Conservation (phyloP, 2,329 filamentous ascomycete genomes). For the Simplicillium aogashimaense region DNA sequence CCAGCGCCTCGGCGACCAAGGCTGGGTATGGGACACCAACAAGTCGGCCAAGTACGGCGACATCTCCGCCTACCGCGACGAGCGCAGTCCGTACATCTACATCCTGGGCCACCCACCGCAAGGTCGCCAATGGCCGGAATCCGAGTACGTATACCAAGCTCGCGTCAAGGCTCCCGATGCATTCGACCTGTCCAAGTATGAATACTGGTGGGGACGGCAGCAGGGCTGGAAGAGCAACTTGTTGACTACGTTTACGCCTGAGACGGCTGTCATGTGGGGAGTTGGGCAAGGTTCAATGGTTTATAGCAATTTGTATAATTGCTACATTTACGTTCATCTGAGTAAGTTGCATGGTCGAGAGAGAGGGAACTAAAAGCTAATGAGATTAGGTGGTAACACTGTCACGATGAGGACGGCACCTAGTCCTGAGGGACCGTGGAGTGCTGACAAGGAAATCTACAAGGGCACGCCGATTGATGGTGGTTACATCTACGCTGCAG, state of each 20-base stretch:
- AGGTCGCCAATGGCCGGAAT: constrained; percentile 13
- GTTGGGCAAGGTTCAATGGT: constrained; percentile 26
- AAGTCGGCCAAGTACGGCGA: constrained; percentile 25
- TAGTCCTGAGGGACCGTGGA: constrained; percentile 25
- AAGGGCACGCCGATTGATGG: constrained; percentile 20
- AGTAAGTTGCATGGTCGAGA: too few relatives aligned
- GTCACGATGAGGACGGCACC: constrained; percentile 15
- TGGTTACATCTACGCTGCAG: constrained; percentile 22
- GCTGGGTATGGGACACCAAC: constrained; percentile 25
- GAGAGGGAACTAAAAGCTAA: background rate
- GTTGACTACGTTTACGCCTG: constrained; percentile 18
- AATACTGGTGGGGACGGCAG: constrained; percentile 29
- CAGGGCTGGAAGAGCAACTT: constrained; percentile 23
- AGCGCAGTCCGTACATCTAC: constrained; percentile 26
- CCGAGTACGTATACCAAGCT: constrained; percentile 23
- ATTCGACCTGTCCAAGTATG: constrained; percentile 24
- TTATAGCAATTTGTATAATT: constrained; percentile 21
- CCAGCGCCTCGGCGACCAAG: constrained; percentile 17
- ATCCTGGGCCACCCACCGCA: constrained; percentile 25
- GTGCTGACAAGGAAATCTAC: constrained; percentile 22
- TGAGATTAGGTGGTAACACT: background rate
- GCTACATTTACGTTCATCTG: constrained; percentile 24
- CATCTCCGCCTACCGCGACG: constrained; percentile 24
- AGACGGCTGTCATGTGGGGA: constrained; percentile 27
- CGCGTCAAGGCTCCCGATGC: constrained; percentile 23